Base-by-base conservation (phyloP, 192 early-diverging fungal genomes). In the Backusella macrospora region DNA sequence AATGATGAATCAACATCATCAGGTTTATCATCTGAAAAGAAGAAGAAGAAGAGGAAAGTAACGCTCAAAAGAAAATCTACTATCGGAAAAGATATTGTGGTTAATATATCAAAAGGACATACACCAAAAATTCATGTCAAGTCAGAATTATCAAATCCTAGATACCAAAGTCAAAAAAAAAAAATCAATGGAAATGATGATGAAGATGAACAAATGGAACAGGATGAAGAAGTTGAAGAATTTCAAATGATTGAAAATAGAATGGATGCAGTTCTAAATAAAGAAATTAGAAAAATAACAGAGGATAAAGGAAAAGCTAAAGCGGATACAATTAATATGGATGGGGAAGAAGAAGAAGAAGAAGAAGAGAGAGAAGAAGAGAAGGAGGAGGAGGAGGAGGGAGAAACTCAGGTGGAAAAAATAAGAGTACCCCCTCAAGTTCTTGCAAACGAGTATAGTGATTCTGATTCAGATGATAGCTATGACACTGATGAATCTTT, bases 161-260 rank as follows among this genome's bases (percentile, higher is more conserved):
- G 2, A 23, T 10, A 9, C 10, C 52, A 59, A 26, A 3, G 21
- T 3, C 29, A 34, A 34, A 34, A 34, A 55, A 23, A 26, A 52
- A 10, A 52, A n/a, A 48, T 4, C 18, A 16, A 16, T 34, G 16
- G 13, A 65, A 4, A 48, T 12, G 37, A 16, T 16, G 15, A 63
- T 38, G 34, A 63, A 5, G 38, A 65, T 21, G 4, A 3, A 5
- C 7, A 81, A 75, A 45, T 37, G 13, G 71, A 63, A 3, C 69
- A 76, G 0, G 75, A 66, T 21, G 78, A 78, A 42, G 80, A 82
- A 23, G 62, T 69, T 18, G 42, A 63, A 13, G 66, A 72, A 10
- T 74, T 49, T 42, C 67, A 59, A 26, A 15, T 55, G 3, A 9
- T 52, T 43, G 42, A 68, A 4, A 26, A 40, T 42, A 18, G 40